Conservation (phyloP, 75 land plant species). For the Azolla pinnata region DNA sequence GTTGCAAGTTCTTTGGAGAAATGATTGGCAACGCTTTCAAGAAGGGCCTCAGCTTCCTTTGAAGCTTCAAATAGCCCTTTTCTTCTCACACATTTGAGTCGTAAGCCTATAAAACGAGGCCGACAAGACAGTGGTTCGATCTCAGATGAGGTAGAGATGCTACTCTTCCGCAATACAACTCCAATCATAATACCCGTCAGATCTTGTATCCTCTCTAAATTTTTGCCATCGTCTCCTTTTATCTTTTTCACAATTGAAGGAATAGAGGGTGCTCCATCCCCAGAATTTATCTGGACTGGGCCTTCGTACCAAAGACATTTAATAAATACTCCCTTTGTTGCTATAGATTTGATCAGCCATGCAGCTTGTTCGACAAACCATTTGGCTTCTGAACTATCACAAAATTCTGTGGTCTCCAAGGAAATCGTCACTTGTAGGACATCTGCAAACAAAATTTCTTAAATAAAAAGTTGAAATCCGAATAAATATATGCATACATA, state of each 20-base stretch:
- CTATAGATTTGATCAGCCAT: conserved; percentile 7
- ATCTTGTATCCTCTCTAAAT: conserved; percentile 26
- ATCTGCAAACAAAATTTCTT: conserved; percentile 11
- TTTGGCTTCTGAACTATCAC: conserved; percentile 24
- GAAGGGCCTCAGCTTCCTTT: conserved; percentile 19
- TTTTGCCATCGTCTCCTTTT: conserved; percentile 31
- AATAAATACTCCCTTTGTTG: conserved; percentile 16
- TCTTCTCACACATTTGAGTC: conserved; percentile 21
- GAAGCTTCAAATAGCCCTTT: conserved; percentile 23
- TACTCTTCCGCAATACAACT: conserved; percentile 16
- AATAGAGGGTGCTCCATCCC: conserved; percentile 21
- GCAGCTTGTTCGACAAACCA: conserved; percentile 28
- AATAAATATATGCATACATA: not conserved
- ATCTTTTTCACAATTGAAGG: conserved; percentile 21
- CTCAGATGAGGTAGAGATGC: conserved; percentile 9
- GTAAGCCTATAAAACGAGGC: conserved; percentile 15
- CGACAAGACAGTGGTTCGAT: not conserved
- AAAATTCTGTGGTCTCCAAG: conserved; percentile 5
- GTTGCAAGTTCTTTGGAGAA: conserved; percentile 13
- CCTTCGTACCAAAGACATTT: conserved; percentile 32
- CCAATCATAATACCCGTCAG: conserved; percentile 22
- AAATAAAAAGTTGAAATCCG: not conserved
- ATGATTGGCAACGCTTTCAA: conserved; percentile 12
- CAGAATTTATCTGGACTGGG: conserved; percentile 14
- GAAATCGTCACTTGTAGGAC: conserved; percentile 18